A percentile compares a stretch with the other conserved stretches of the same genome.
Conservation (phyloP, 2,329 filamentous ascomycete genomes). For the Nothophoma quercina region DNA sequence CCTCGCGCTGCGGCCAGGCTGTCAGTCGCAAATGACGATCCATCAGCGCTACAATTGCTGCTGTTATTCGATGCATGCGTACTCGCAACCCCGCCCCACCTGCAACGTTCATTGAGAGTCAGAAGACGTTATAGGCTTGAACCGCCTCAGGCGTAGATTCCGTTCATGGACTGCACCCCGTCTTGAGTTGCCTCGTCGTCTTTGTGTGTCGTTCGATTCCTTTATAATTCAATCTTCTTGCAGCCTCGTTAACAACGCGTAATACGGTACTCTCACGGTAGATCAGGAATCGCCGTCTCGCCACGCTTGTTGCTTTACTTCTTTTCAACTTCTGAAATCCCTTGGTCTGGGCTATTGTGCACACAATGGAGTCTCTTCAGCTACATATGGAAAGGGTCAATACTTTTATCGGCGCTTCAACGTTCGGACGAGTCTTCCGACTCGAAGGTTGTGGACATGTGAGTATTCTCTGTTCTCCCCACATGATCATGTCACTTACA, state of each 20-base stretch:
- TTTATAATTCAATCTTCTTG: not conserved
- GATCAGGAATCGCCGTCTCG: slow-evolving; percentile 6
- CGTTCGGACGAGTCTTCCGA: slow-evolving; percentile 64
- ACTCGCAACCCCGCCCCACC: slow-evolving; percentile 23
- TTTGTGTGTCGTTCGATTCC: slow-evolving; percentile 1
- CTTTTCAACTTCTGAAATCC: not conserved
- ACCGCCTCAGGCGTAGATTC: not conserved
- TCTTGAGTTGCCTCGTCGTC: not conserved
- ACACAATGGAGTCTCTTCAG: slow-evolving; percentile 35
- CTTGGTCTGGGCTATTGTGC: not conserved
- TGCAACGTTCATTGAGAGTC: slow-evolving; percentile 10
- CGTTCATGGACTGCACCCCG: not conserved
- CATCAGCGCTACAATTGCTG: slow-evolving; percentile 14
- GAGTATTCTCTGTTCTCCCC: slow-evolving; percentile 49
- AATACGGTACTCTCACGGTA: slow-evolving; percentile 4
- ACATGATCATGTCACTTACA: slow-evolving; percentile 18
- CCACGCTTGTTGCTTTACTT: not conserved
- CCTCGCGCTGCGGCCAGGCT: slow-evolving; percentile 25
- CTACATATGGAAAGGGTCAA: slow-evolving; percentile 33
- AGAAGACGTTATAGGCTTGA: slow-evolving; percentile 6
- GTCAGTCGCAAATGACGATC: slow-evolving; percentile 34
- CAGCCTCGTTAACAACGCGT: not conserved
- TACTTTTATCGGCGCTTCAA: slow-evolving; percentile 39
- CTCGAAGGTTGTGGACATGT: slow-evolving; percentile 85
- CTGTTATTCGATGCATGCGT: slow-evolving; percentile 16